phyloP scores from a whole-genome alignment of 2,329 filamentous ascomycete species.

The Fusarium nelsonii region DNA sequence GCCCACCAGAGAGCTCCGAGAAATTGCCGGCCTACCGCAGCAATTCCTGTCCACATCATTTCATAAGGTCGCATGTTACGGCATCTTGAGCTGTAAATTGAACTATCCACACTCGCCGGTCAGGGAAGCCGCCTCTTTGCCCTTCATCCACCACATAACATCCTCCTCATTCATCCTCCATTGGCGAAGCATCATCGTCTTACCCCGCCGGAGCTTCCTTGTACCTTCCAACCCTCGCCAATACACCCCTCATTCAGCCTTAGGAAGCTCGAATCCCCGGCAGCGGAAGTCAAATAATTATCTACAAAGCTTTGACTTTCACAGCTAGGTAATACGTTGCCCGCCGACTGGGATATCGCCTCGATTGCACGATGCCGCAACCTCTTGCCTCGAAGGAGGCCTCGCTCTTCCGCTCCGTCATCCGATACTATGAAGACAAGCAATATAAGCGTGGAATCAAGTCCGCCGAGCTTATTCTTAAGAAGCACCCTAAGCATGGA shows the following conservation, averaged over 20 bases:
- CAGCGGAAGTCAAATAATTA: slow-evolving; percentile 24
- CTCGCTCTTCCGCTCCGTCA: slow-evolving; percentile 92
- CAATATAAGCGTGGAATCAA: slow-evolving; percentile 97
- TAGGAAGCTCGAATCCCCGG: slow-evolving; percentile 32
- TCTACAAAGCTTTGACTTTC: slow-evolving; percentile 3
- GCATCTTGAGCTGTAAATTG: slow-evolving; percentile 32
- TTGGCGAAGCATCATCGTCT: slow-evolving; percentile 25
- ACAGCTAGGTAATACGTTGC: not conserved
- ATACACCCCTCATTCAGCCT: slow-evolving; percentile 38
- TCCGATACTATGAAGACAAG: slow-evolving; percentile 97
- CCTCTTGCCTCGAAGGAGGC: slow-evolving; percentile 87
- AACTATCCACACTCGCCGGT: slow-evolving; percentile 29
- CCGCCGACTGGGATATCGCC: not conserved
- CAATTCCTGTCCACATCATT: slow-evolving; percentile 48
- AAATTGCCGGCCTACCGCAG: slow-evolving; percentile 48
- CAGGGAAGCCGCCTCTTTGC: slow-evolving; percentile 45
- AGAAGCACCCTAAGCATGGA: slow-evolving; percentile 94
- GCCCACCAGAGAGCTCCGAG: slow-evolving; percentile 45
- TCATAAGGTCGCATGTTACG: slow-evolving; percentile 28
- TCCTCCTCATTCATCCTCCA: slow-evolving; percentile 9
- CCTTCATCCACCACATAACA: slow-evolving; percentile 13
- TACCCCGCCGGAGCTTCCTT: slow-evolving; percentile 31
- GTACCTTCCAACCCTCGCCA: slow-evolving; percentile 23
- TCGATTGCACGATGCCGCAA: slow-evolving; percentile 71
- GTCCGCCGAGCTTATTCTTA: slow-evolving; percentile 94